Conservation (phyloP, 179 eudicot species). For the Corrigiola litoralis region DNA sequence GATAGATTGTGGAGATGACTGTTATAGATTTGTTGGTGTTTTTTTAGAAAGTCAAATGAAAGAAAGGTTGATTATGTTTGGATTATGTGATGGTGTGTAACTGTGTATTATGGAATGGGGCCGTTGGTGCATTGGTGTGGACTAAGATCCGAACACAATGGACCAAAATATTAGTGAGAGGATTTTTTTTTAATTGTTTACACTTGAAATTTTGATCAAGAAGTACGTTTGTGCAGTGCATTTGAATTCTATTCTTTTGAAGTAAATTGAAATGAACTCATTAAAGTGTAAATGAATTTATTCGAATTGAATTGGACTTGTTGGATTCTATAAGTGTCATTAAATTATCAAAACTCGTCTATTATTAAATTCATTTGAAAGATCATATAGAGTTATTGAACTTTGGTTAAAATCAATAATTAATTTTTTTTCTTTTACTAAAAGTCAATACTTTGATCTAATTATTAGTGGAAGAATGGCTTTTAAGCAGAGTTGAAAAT, state of each 20-base stretch:
- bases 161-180: conserved; percentile 10
- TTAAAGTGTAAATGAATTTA: too few relatives aligned
- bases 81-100: conserved; percentile 11
- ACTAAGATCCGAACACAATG: conserved; percentile 27
- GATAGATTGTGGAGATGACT: background rate
- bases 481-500: too few relatives aligned
- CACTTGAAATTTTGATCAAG: background rate
- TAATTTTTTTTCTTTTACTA: background rate
- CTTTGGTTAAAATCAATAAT: too few relatives aligned
- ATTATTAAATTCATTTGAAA: too few relatives aligned
- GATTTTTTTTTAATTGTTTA: background rate
- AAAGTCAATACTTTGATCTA: too few relatives aligned
- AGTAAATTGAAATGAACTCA: too few relatives aligned
- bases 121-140: conserved; percentile 20
- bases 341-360: too few relatives aligned
- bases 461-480: too few relatives aligned
- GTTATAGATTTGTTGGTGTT: background rate
- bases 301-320: too few relatives aligned
- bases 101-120: conserved; percentile 6
- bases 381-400: too few relatives aligned
- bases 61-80: conserved; percentile 1
- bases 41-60: conserved; percentile 9
- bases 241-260: conserved; percentile 2
- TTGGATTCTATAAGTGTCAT: too few relatives aligned
- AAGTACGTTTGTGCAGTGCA: background rate